Conservation (phyloP, 2,329 filamentous ascomycete species). For the Rosellinia necatrix region DNA sequence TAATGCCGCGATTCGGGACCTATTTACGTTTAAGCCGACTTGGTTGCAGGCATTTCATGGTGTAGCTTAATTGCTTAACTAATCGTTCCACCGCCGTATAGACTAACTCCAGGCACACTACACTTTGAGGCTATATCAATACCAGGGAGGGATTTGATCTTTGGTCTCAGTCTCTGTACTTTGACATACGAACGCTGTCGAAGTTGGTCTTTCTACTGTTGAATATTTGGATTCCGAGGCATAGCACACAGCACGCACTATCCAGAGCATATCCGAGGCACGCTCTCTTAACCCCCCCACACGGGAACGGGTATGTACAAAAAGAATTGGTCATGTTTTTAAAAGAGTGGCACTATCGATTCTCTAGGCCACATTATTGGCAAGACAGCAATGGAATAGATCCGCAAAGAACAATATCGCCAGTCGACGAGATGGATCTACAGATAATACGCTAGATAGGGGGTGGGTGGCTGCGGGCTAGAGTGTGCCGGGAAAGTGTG, state of each 20-base stretch:
- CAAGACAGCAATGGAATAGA: neutral
- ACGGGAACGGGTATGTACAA: neutral
- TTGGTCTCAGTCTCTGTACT: neutral
- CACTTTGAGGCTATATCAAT: too few relatives aligned
- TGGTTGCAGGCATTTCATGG: neutral
- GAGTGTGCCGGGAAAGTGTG: constrained; percentile 8
- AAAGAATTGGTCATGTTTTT: neutral
- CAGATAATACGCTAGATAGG: constrained; percentile 6
- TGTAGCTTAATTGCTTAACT: neutral
- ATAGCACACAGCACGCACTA: neutral
- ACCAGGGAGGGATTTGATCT: too few relatives aligned
- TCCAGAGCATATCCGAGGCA: too few relatives aligned
- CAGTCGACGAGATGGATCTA: neutral
- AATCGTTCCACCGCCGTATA: neutral
- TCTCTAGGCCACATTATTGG: neutral
- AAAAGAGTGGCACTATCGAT: neutral
- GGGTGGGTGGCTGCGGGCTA: constrained; percentile 4
- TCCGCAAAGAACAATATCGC: too few relatives aligned
- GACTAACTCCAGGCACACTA: too few relatives aligned
- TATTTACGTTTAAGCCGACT: neutral
- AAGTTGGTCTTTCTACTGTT: neutral
- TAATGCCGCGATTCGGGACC: constrained; percentile 18
- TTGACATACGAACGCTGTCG: neutral
- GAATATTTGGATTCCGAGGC: neutral
- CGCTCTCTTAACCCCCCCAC: too few relatives aligned